Conservation (phyloP, 2,329 filamentous ascomycete genomes). For the Ophiocordyceps camponoti-floridani region DNA sequence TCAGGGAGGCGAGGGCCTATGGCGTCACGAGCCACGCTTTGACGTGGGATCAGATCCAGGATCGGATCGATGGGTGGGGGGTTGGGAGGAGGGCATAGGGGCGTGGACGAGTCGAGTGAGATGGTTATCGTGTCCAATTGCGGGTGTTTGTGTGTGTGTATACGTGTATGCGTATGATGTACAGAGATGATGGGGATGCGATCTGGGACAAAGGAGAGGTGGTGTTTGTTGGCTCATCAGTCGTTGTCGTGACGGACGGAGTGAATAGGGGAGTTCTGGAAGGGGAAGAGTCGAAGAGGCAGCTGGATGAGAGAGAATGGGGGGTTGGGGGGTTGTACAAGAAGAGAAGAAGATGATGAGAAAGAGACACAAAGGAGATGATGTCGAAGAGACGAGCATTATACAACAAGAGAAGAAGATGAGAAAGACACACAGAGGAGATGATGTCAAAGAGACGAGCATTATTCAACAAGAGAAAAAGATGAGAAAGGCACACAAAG, state of each 20-base stretch:
- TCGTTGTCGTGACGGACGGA: too few species aligned
- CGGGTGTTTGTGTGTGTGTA: slow-evolving; percentile 2
- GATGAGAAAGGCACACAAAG: too few species aligned
- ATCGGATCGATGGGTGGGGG: slow-evolving; percentile 68
- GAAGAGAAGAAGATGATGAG: neutral
- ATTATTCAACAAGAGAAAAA: neutral
- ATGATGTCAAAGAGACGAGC: neutral
- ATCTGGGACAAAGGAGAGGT: too few species aligned
- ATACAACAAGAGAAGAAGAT: neutral
- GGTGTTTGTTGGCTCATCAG: too few species aligned
- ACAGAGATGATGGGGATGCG: too few species aligned
- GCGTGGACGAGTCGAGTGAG: slow-evolving; percentile 9
- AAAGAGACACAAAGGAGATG: neutral
- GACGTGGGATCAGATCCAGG: slow-evolving; percentile 79
- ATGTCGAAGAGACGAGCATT: neutral
- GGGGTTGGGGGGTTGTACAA: too few species aligned
- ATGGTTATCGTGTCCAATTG: too few species aligned
- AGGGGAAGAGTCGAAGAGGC: too few species aligned
- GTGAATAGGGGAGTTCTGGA: too few species aligned
- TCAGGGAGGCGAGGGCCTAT: slow-evolving; percentile 75
- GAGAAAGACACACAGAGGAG: neutral
- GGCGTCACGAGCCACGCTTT: slow-evolving; percentile 50
- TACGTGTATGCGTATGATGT: too few species aligned
- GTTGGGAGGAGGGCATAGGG: slow-evolving; percentile 38
- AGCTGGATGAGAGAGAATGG: too few species aligned